Base-by-base conservation (phyloP, 495 filamentous ascomycete species). In the Ascodesmis nigricans region DNA sequence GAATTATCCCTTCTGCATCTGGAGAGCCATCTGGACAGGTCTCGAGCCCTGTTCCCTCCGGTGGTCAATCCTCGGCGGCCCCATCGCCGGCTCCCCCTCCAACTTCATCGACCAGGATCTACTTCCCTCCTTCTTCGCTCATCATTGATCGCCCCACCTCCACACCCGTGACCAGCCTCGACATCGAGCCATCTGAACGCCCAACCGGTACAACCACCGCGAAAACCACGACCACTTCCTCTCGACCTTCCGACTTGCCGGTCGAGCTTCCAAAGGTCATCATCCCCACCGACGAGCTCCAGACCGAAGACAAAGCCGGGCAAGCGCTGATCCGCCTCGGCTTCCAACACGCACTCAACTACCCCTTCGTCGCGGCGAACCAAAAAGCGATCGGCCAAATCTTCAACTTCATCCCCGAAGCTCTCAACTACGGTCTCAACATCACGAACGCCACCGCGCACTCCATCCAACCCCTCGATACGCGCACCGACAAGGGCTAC, bases 281-380 rank as follows among this genome's bases (percentile, higher is more conserved):
- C 40, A 63, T 67, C 14, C 81, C 83, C 6, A 46, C 44, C 21
- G 51, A 43, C 11, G 48, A 44, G 20, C 44, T 52, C n/a, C n/a
- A n/a, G n/a, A n/a, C n/a, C n/a, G n/a, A n/a, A n/a, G n/a, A n/a
- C n/a, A n/a, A n/a, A n/a, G n/a, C n/a, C n/a, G n/a, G n/a, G n/a
- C n/a, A n/a, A n/a, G 62, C 63, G 13, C 50, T 81, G 42, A 71
- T 92, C 41, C 80, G 92, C 46, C 61, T 97, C 38, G 90, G 79
- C 8, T 91, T 93, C 63, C 57, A 67, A 17, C 71, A 70, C 45
- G 59, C 63, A 3, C 66, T 90, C 40, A 82, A 90, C 49, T 97
- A 87, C 53, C 54, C 58, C 4, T 91, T 84, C 49, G 77, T 97
- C 19, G 75, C 74, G 15, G 57, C 55, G 1, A 68, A 70, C 21